Base-by-base conservation (phyloP, 768 basidiomycete genomes). In the Suillus alpinus region DNA sequence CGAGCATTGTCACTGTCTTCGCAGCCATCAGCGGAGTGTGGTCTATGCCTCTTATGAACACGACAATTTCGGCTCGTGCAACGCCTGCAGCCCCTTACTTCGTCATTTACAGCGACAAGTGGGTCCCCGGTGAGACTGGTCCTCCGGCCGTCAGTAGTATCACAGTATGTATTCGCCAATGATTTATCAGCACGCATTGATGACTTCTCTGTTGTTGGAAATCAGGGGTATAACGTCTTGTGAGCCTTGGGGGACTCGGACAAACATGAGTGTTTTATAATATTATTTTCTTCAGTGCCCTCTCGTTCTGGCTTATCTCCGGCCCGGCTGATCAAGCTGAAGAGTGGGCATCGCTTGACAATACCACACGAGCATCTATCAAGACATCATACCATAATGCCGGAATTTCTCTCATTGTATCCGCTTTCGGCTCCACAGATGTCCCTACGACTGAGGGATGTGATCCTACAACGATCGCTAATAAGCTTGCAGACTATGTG, bases 401-500 rank as follows among this genome's bases (percentile, higher is more conserved):
- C 6, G 86, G 86, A 3, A 81, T 87, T 68, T 82, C 80, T 59
- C 70, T 87, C 23, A 81, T 87, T 62, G 88, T 89, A 9, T 87
- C 86, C 41, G 83, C 80, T 1, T 89, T 87, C 67, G 87, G 86
- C 36, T 66, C 70, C 6, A 73, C 76, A 8, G 82, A 86, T 66
- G 74, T 76, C 23, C 88, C 88, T 3, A 89, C 87, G 7, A 77
- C 80, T 9, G 73, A 67, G n/a, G 80, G 81, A 49, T 83, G 81
- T 18, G 85, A 90, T 69, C 85, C 88, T n/a, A 73, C 84, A 9
- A 73, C 75, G 7, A 83, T 83, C n/a, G 89, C 89, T 1, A 83
- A 85, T 62, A 83, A 80, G 1, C 79, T 90, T 71, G 88, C 88
- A 0, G 80, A 80, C 16, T 90, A 79, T 78, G 88, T 89, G 10